Conservation (phyloP, 148 eudicot genomes). For the Cornus controversa region DNA sequence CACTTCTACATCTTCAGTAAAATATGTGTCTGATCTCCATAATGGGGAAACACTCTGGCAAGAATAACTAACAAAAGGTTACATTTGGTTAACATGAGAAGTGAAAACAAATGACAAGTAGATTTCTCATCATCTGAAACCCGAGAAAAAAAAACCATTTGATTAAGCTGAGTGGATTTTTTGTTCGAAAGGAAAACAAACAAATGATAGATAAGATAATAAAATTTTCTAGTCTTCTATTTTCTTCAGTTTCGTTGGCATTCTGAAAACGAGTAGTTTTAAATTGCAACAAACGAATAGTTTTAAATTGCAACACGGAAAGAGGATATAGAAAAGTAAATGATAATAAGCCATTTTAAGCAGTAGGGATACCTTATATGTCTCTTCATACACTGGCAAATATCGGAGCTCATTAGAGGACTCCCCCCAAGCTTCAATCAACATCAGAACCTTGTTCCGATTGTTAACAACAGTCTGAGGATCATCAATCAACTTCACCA, state of each 20-base stretch:
- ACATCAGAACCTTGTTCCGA: conserved; percentile 63
- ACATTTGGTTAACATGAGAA: background rate
- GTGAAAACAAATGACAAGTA: background rate
- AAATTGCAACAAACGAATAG: too few species aligned
- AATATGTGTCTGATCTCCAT: background rate
- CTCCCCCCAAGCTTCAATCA: conserved; percentile 89
- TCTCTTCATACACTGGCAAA: conserved; percentile 83
- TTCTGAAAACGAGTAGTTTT: background rate
- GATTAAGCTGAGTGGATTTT: background rate
- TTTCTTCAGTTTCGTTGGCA: background rate
- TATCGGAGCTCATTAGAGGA: conserved; percentile 77
- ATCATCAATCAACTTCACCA: conserved; percentile 87
- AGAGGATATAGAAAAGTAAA: background rate
- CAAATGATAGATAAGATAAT: background rate
- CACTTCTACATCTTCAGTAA: background rate
- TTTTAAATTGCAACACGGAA: background rate
- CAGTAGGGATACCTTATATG: conserved; percentile 39
- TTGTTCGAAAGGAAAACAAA: background rate
- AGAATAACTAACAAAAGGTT: background rate
- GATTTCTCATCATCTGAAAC: background rate
- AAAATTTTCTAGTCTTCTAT: background rate
- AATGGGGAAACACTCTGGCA: background rate
- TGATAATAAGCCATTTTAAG: background rate
- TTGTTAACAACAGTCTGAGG: conserved; percentile 78
- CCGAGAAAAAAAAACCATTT: background rate